A percentile compares a stretch with the other conserved stretches of the same genome.
Evolutionary conservation across 768 basidiomycete species (phyloP).

Genomic region (Mycena crocata): DNA sequence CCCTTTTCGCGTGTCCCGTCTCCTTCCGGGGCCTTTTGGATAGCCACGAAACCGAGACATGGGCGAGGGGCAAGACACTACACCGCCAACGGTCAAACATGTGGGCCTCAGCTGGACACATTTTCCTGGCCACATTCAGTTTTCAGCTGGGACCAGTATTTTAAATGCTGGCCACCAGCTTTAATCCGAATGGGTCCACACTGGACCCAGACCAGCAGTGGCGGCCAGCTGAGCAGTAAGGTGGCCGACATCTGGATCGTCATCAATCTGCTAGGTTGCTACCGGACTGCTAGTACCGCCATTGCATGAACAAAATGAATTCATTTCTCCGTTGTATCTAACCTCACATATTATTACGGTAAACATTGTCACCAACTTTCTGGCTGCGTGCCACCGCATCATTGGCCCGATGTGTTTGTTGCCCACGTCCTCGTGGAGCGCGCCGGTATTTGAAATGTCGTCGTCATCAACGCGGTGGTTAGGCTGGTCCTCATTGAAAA

Average conservation of each 20-base stretch:
- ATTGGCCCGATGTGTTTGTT: neutral
- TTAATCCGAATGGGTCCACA: neutral
- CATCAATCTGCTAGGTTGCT: neutral
- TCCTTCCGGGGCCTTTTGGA: neutral
- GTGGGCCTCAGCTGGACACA: neutral
- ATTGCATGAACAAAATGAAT: neutral
- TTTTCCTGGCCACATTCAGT: neutral
- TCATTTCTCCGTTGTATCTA: neutral
- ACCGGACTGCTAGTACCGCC: too few relatives aligned
- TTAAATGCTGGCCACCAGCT: neutral
- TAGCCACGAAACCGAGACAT: neutral
- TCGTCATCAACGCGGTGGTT: neutral
- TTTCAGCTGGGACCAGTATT: neutral
- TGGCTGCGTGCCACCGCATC: neutral
- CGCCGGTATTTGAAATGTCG: neutral
- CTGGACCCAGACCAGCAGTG: neutral
- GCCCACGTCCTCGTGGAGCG: neutral
- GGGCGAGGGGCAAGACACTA: neutral
- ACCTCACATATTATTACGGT: neutral
- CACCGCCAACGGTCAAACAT: conserved; percentile 4
- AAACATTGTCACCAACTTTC: neutral
- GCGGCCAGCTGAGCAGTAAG: neutral
- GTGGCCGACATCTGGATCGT: neutral
- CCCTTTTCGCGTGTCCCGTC: neutral
- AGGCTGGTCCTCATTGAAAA: neutral